Percentiles rank a stretch among this genome's conserved stretches.
Conservation (phyloP, 179 eudicot genomes). For the Silene noctiflora region DNA sequence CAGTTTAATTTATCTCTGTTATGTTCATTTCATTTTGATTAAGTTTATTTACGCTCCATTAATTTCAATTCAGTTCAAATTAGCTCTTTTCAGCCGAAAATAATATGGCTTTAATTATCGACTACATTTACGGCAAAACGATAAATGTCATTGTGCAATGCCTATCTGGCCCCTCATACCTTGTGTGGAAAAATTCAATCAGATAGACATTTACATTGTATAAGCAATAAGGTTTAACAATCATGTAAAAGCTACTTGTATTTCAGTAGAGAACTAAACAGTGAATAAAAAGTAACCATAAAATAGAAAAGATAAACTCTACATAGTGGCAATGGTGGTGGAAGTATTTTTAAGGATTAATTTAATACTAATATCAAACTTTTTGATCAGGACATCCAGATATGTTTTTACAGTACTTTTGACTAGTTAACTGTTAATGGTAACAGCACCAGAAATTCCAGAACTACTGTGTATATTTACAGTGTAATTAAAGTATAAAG, state of each 20-base stretch:
- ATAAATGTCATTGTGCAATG: background rate
- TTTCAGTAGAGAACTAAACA: background rate
- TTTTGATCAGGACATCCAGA: constrained; percentile 8
- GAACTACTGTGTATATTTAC: background rate
- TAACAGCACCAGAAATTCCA: constrained; percentile 9
- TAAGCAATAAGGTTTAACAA: too few relatives aligned
- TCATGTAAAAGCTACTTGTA: background rate
- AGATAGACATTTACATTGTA: background rate
- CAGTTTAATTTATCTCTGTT: too few relatives aligned
- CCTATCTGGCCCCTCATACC: background rate
- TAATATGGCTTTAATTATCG: too few relatives aligned
- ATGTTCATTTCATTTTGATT: too few relatives aligned
- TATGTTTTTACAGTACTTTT: constrained; percentile 15
- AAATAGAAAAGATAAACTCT: background rate
- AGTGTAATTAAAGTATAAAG: constrained; percentile 10
- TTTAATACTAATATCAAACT: background rate
- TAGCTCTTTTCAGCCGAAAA: too few relatives aligned
- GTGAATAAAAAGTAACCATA: constrained; percentile 1
- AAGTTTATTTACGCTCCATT: too few relatives aligned
- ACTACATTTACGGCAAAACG: too few relatives aligned
- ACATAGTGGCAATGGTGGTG: constrained; percentile 2
- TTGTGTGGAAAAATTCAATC: background rate
- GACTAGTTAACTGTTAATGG: background rate
- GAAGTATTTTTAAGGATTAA: constrained; percentile 14
- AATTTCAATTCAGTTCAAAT: too few relatives aligned